These are phyloP conservation scores for Annulohypoxylon bovei DNA, from an alignment of 495 filamentous ascomycete species.

Conservation along the genomic window DNA sequence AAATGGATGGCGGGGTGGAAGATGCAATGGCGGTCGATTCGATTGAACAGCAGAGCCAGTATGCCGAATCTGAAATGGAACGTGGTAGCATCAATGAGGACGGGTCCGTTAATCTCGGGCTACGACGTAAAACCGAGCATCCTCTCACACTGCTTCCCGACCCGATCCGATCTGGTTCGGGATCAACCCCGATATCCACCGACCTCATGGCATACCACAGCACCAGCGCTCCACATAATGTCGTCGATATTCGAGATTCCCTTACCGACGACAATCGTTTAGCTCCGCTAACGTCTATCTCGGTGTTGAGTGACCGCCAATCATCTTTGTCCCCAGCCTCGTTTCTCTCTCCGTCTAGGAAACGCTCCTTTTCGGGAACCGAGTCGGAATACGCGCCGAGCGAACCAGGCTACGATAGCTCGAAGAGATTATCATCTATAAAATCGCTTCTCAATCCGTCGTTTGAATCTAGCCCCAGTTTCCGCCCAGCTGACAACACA, in stretches of 20 bases:
- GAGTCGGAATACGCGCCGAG: constrained; percentile 54
- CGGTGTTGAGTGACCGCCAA: constrained; percentile 54
- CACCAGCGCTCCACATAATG: constrained; percentile 44
- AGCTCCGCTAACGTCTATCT: constrained; percentile 60
- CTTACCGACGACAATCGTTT: constrained; percentile 65
- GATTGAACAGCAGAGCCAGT: constrained; percentile 54
- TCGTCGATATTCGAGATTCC: constrained; percentile 53
- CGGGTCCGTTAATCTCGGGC: constrained; percentile 68
- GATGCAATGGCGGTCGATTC: constrained; percentile 55
- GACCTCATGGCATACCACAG: constrained; percentile 59
- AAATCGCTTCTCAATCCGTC: constrained; percentile 82
- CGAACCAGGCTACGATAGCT: constrained; percentile 45
- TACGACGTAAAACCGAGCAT: constrained; percentile 59
- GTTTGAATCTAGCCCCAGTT: constrained; percentile 32
- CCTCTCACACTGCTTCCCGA: constrained; percentile 60
- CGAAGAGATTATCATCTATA: constrained; percentile 78
- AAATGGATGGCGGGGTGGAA: constrained; percentile 58
- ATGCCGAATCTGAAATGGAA: constrained; percentile 51
- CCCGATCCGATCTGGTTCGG: constrained; percentile 49
- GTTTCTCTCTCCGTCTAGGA: constrained; percentile 65
- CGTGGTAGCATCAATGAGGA: constrained; percentile 63
- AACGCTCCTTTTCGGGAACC: constrained; percentile 71
- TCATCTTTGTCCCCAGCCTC: constrained; percentile 63
- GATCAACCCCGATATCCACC: constrained; percentile 49
- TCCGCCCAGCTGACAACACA: constrained; percentile 31